Evolutionary conservation across 2,329 filamentous ascomycete species (phyloP), one percentile per base, ranked within the genome.

Genomic region (Fusarium falciforme): DNA sequence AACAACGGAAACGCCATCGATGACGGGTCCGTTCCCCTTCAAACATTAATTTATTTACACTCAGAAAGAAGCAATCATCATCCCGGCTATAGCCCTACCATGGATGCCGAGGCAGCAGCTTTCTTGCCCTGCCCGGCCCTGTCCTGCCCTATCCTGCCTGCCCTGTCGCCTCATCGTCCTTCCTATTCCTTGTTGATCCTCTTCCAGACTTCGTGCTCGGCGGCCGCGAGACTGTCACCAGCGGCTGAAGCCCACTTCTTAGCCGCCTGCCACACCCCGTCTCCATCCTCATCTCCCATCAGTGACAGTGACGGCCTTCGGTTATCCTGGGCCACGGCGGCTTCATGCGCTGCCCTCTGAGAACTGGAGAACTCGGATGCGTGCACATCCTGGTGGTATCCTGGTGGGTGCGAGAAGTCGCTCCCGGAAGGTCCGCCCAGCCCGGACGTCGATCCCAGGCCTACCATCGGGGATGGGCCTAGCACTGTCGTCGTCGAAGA

Each of bases 131-230:
- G 58, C 40, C 59, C n/a, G 31, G 44, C 44, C 25, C 40, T 22
- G 40, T 44, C 40, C 20, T 44, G 40, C 40, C 40, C 40, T 47
- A 29, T 49, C 47, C 47, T 22, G 44, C 25, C 22, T 52, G 31
- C 40, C 47, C 47, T 31, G 20, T 40, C 33, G 11, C 22, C 66
- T 58, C 52, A 47, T 62, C 36, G 40, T 57, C 66, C 54, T 64
- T 49, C 44, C 66, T 84, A 87, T 57, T 88, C 84, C 82, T 89
- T 90, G 81, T 90, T 91, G 78, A 92, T 89, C 78, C 86, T 87
- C 81, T 87, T 88, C 90, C 90, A 92, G 27, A 92, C 86, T 80
- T 91, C 89, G 60, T 83, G 84, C 83, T 92, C 90, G 16, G 89
- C 89, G 16, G 86, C 88, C 10, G 86, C 87, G 31, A 92, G 80